Percentiles rank a stretch among this genome's conserved stretches.
phyloP scores from a whole-genome alignment of 2,329 filamentous ascomycete species.

The Colletotrichum tofieldiae region DNA sequence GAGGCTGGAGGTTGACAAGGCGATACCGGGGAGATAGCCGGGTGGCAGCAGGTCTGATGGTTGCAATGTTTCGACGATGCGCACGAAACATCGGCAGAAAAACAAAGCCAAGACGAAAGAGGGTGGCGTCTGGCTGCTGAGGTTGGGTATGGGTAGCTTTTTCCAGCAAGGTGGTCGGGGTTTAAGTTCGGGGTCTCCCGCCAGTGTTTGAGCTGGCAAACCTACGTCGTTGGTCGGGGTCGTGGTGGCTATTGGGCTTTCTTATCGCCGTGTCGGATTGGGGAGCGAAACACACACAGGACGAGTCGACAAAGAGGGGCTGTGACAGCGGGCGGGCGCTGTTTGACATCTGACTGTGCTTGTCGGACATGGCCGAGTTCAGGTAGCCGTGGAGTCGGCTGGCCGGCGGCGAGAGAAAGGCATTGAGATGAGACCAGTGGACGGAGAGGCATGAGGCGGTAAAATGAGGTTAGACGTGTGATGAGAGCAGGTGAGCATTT shows the following conservation, averaged over 20 bases:
- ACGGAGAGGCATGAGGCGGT: constrained; percentile 26
- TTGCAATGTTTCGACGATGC: constrained; percentile 36
- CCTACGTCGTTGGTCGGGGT: constrained; percentile 2
- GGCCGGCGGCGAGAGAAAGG: not conserved
- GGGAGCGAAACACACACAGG: constrained; percentile 25
- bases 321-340: not conserved
- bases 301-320: constrained; percentile 20
- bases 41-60: constrained; percentile 13
- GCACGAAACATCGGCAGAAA: constrained; percentile 36
- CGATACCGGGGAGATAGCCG: constrained; percentile 8
- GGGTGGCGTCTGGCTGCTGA: not conserved
- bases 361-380: not conserved
- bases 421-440: not conserved
- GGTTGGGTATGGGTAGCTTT: not conserved
- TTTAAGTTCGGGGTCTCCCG: constrained; percentile 10
- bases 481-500: not conserved
- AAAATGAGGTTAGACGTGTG: constrained; percentile 18
- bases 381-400: not conserved
- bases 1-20: constrained; percentile 20
- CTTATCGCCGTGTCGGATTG: constrained; percentile 4
- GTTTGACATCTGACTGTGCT: constrained; percentile 8
- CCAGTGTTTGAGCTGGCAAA: constrained; percentile 22
- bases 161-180: not conserved
- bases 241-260: constrained; percentile 27
- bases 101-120: constrained; percentile 24